Evolutionary conservation across 2,329 filamentous ascomycete species (phyloP).

Genomic region (Ascochyta lentis): DNA sequence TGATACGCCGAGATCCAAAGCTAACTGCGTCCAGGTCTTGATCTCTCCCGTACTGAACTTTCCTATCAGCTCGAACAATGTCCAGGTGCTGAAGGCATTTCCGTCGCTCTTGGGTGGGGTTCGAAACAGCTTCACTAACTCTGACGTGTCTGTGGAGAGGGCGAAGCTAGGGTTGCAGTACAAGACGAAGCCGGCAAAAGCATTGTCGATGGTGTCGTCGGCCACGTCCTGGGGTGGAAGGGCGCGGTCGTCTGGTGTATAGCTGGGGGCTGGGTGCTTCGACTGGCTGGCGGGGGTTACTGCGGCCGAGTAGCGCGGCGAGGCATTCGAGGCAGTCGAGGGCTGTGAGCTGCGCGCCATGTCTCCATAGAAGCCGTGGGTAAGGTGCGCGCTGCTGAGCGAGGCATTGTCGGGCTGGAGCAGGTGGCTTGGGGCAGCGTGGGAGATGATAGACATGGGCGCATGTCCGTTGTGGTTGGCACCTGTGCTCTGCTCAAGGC

Average conservation of each 20-base stretch:
- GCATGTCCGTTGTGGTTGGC: conserved; percentile 45
- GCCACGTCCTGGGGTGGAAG: conserved; percentile 74
- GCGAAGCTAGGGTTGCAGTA: conserved; percentile 88
- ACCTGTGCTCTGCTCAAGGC: conserved; percentile 45
- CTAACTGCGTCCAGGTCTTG: conserved; percentile 91
- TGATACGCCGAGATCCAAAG: conserved; percentile 85
- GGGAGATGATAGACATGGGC: conserved; percentile 42
- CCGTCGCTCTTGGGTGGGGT: conserved; percentile 85
- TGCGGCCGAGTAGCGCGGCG: conserved; percentile 46
- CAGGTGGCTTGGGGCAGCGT: conserved; percentile 40
- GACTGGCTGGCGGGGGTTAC: conserved; percentile 46
- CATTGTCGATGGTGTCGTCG: conserved; percentile 75
- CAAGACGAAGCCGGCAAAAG: conserved; percentile 84
- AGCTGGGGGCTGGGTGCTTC: conserved; percentile 40
- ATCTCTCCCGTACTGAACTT: conserved; percentile 82
- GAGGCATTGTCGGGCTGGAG: conserved; percentile 47
- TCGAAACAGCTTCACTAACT: conserved; percentile 77
- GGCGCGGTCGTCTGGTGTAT: conserved; percentile 55
- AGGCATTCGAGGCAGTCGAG: conserved; percentile 47
- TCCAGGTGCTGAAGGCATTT: conserved; percentile 81
- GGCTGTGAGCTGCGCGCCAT: conserved; percentile 47
- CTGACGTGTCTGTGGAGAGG: conserved; percentile 70
- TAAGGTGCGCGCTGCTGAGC: conserved; percentile 35
- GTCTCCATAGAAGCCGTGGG: conserved; percentile 48
- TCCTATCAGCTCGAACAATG: conserved; percentile 77